These are phyloP conservation scores for Dothistroma pini DNA, from an alignment of 2,329 filamentous ascomycete species.

Conservation along the genomic window DNA sequence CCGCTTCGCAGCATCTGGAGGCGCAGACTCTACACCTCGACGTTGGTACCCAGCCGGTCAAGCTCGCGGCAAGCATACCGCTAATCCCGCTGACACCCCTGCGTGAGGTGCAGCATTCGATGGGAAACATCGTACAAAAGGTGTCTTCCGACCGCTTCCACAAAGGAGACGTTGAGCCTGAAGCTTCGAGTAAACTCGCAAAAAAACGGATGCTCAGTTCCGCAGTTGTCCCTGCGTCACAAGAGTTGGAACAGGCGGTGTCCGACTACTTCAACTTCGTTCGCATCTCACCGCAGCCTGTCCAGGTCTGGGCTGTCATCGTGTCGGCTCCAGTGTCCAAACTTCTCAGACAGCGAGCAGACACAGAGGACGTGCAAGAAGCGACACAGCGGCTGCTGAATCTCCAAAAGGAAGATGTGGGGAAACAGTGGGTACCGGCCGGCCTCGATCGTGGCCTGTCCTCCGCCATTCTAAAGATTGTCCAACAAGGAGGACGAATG, in stretches of 20 bases:
- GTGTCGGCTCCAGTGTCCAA: constrained; percentile 42
- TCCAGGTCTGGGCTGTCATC: constrained; percentile 71
- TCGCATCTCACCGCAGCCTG: constrained; percentile 42
- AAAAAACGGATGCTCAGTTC: constrained; percentile 11
- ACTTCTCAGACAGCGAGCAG: constrained; percentile 5
- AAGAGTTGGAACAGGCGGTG: constrained; percentile 66
- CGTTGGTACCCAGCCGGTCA: neutral
- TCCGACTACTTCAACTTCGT: constrained; percentile 53
- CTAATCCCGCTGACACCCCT: constrained; percentile 58
- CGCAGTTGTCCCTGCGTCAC: constrained; percentile 55
- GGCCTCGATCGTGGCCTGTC: neutral
- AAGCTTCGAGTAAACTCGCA: neutral
- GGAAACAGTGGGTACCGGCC: neutral
- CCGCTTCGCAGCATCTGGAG: constrained; percentile 19
- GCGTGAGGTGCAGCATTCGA: constrained; percentile 59
- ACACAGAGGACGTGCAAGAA: neutral
- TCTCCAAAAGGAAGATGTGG: neutral
- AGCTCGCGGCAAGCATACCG: constrained; percentile 20
- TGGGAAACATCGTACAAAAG: constrained; percentile 75
- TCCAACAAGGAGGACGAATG: constrained; percentile 37
- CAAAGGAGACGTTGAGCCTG: neutral
- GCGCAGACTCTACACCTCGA: constrained; percentile 21
- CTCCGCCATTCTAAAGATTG: neutral
- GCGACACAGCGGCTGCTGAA: neutral
- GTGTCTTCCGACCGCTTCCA: constrained; percentile 1